phyloP scores from a whole-genome alignment of 2,329 filamentous ascomycete species.

The Cytospora chrysosperma region DNA sequence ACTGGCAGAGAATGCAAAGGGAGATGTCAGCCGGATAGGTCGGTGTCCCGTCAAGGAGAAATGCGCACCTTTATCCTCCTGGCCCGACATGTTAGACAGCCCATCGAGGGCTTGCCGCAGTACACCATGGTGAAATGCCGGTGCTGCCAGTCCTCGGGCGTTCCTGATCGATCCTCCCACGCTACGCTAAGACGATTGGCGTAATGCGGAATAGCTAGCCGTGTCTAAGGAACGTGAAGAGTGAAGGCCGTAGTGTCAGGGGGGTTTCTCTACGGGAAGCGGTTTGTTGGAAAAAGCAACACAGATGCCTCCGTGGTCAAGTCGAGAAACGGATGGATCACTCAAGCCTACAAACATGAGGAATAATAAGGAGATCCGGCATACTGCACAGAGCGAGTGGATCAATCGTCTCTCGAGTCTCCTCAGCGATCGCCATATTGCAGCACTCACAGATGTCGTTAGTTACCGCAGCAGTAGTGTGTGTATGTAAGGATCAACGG shows the following conservation, averaged over 20 bases:
- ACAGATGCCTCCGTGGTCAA: too few species aligned
- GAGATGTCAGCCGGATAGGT: too few species aligned
- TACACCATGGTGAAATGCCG: conserved; percentile 55
- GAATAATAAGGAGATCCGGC: too few species aligned
- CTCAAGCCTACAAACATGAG: too few species aligned
- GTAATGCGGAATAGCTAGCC: neutral
- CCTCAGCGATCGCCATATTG: neutral
- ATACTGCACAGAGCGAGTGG: too few species aligned
- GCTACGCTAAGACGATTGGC: neutral
- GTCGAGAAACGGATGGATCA: too few species aligned
- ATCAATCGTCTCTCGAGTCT: too few species aligned
- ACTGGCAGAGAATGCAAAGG: conserved; percentile 50
- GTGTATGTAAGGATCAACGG: too few species aligned
- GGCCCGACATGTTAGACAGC: conserved; percentile 72
- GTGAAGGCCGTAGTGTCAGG: neutral
- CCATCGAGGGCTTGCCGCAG: conserved; percentile 63
- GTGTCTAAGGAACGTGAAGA: neutral
- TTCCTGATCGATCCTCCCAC: neutral
- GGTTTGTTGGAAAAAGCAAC: too few species aligned
- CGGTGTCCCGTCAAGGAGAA: neutral
- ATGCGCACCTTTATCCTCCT: conserved; percentile 67
- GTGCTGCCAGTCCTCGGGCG: neutral
- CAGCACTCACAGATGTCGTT: conserved; percentile 13
- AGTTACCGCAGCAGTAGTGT: too few species aligned
- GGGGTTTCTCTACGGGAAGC: too few species aligned